phyloP scores from a whole-genome alignment of 164 flowering plant species.

The Aristolochia californica region DNA sequence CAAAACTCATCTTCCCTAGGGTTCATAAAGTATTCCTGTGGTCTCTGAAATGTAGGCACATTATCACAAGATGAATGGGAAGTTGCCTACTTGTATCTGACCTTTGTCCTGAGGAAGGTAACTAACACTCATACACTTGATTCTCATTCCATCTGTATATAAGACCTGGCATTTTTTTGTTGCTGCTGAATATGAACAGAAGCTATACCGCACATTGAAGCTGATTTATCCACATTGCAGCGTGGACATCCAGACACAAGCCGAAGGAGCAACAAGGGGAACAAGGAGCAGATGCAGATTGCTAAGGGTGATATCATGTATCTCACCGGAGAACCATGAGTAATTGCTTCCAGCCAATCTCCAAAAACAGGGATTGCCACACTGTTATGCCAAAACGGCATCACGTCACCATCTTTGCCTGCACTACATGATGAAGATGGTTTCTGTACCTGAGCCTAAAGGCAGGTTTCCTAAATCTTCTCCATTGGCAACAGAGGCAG shows the following conservation, averaged over 20 bases:
- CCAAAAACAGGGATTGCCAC: no score
- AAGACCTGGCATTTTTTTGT: neutral
- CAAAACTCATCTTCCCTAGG: neutral
- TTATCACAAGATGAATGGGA: conserved; percentile 95
- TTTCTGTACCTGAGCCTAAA: no score
- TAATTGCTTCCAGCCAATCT: neutral
- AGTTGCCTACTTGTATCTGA: conserved; percentile 71
- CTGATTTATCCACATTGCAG: conserved; percentile 24
- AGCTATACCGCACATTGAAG: neutral
- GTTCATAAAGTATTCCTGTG: neutral
- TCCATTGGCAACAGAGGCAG: no score
- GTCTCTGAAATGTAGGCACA: conserved; percentile 41
- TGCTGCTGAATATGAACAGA: neutral
- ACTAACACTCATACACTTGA: neutral
- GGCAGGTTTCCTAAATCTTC: no score
- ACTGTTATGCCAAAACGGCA: no score
- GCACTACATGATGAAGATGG: no score
- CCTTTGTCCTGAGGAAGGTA: conserved; percentile 91
- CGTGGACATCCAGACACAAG: conserved; percentile 55
- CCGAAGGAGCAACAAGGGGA: conserved; percentile 24
- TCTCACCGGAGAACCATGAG: conserved; percentile 16
- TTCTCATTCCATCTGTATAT: neutral
- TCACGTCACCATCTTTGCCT: no score
- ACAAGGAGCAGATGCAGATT: conserved; percentile 62
- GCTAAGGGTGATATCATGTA: conserved; percentile 48